Conservation (phyloP, 1,284 basidiomycete species). For the Tilletia horrida region DNA sequence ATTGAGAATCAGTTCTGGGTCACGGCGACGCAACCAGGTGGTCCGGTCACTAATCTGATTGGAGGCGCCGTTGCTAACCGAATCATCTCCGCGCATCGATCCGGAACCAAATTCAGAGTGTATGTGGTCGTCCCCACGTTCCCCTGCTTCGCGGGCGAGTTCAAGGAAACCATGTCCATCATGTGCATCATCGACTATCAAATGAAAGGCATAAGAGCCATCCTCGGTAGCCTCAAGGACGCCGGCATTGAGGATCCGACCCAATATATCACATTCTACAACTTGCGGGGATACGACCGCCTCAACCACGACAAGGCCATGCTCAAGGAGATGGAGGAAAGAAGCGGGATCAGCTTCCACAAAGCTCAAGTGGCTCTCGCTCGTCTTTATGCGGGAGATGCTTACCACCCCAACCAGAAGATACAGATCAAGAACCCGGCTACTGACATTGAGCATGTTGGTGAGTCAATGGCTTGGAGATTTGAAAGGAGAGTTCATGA, state of each 20-base stretch:
- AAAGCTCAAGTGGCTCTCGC: slow-evolving; percentile 81
- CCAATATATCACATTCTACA: slow-evolving; percentile 76
- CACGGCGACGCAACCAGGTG: slow-evolving; percentile 21
- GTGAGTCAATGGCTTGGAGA: background rate
- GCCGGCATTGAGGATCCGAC: slow-evolving; percentile 72
- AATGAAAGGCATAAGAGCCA: slow-evolving; percentile 30
- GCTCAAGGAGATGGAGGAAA: slow-evolving; percentile 64
- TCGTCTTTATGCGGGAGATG: slow-evolving; percentile 70
- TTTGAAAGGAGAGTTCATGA: background rate
- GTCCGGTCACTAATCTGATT: slow-evolving; percentile 62
- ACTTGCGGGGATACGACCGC: slow-evolving; percentile 77
- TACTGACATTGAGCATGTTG: slow-evolving; percentile 23
- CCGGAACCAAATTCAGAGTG: slow-evolving; percentile 66
- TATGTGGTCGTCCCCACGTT: slow-evolving; percentile 65
- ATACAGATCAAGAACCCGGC: slow-evolving; percentile 33
- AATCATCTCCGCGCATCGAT: slow-evolving; percentile 68
- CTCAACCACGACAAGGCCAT: slow-evolving; percentile 72
- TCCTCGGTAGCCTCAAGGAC: slow-evolving; percentile 66
- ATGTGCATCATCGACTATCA: slow-evolving; percentile 69
- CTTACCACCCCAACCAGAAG: slow-evolving; percentile 55
- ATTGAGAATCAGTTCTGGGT: slow-evolving; percentile 54
- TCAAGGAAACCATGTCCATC: slow-evolving; percentile 57
- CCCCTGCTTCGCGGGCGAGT: slow-evolving; percentile 45
- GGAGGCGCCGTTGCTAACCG: slow-evolving; percentile 76
- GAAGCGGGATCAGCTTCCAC: slow-evolving; percentile 74